phyloP scores from a whole-genome alignment of 2,329 filamentous ascomycete genomes.

The Cladobotryum protrusum region DNA sequence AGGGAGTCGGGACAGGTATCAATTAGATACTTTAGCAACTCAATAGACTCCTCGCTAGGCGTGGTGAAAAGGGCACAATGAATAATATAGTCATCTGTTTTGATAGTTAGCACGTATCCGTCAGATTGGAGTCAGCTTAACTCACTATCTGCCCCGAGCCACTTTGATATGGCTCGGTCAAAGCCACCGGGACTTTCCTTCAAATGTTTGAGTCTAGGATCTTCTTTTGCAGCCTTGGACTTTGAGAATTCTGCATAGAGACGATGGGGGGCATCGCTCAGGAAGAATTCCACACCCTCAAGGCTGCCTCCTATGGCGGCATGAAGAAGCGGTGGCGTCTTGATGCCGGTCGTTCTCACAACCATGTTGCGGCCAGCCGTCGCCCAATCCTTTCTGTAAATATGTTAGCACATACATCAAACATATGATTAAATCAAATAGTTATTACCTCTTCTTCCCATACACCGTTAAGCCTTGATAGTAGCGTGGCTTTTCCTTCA shows the following conservation, averaged over 20 bases:
- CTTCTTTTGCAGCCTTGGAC: constrained; percentile 52
- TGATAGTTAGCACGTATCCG: constrained; percentile 16
- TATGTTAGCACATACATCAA: constrained; percentile 10
- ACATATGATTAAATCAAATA: background rate
- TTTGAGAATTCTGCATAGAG: constrained; percentile 62
- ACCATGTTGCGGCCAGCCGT: constrained; percentile 48
- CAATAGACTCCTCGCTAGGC: constrained; percentile 35
- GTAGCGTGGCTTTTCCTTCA: constrained; percentile 59
- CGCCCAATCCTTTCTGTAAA: constrained; percentile 60
- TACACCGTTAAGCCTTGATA: constrained; percentile 75
- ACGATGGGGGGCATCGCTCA: constrained; percentile 62
- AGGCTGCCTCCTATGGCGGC: constrained; percentile 53
- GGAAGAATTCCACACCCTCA: constrained; percentile 70
- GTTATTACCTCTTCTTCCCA: constrained; percentile 56
- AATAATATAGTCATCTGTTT: constrained; percentile 53
- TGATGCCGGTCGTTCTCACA: constrained; percentile 32
- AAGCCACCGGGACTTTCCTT: constrained; percentile 55
- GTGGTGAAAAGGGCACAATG: constrained; percentile 56
- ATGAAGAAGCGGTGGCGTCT: constrained; percentile 53
- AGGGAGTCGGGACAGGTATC: constrained; percentile 55
- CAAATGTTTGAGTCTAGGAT: constrained; percentile 57
- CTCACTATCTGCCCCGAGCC: constrained; percentile 56
- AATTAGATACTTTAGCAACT: constrained; percentile 60
- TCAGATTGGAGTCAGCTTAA: constrained; percentile 13
- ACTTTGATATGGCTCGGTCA: constrained; percentile 54